phyloP scores from a whole-genome alignment of 768 basidiomycete genomes.

The Tricholoma terreum region DNA sequence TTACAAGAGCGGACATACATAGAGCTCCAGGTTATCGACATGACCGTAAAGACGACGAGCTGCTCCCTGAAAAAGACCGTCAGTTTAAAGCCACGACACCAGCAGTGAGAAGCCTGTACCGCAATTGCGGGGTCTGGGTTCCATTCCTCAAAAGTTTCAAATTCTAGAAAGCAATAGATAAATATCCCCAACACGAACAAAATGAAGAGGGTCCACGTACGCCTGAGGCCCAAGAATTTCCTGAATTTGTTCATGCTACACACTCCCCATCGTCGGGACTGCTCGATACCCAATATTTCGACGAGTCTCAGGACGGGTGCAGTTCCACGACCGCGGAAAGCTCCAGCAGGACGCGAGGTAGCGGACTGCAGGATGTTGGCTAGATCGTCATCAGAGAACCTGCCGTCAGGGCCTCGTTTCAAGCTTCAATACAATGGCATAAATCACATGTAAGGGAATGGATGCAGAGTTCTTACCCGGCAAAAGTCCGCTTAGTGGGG shows the following conservation, averaged over 20 bases:
- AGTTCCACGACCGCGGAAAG: slow-evolving; percentile 45
- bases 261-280: slow-evolving; percentile 50
- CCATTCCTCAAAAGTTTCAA: slow-evolving; percentile 51
- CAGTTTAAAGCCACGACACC: neutral
- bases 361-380: slow-evolving; percentile 45
- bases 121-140: slow-evolving; percentile 44
- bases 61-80: slow-evolving; percentile 10
- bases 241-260: slow-evolving; percentile 56
- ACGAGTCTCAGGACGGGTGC: slow-evolving; percentile 45
- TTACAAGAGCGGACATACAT: slow-evolving; percentile 13
- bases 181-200: too few species aligned
- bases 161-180: too few species aligned
- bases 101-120: slow-evolving; percentile 21
- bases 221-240: slow-evolving; percentile 43
- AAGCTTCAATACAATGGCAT: slow-evolving; percentile 28
- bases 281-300: slow-evolving; percentile 53
- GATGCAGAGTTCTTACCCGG: slow-evolving; percentile 29
- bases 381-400: slow-evolving; percentile 51
- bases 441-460: too few species aligned
- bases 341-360: slow-evolving; percentile 42
- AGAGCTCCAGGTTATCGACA: slow-evolving; percentile 33
- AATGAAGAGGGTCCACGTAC: slow-evolving; percentile 17
- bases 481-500: slow-evolving; percentile 44
- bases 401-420: slow-evolving; percentile 40
- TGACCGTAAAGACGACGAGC: slow-evolving; percentile 33